Conservation (phyloP, 1,284 basidiomycete species). For the Sanghuangporus weigelae region DNA sequence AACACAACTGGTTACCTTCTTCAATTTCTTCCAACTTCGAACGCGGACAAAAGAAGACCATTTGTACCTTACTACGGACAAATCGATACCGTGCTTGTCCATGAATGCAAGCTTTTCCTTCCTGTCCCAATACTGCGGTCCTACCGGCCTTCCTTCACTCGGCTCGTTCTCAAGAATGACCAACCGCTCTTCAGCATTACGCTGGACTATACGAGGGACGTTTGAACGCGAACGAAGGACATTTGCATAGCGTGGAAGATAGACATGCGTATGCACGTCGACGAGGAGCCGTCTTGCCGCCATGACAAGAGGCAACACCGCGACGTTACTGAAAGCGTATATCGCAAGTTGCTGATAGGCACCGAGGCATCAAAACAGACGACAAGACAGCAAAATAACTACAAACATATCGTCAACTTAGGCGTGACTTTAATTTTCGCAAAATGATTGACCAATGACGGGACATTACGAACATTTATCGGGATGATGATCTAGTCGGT, state of each 20-base stretch:
- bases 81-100: constrained; percentile 69
- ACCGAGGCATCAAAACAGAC: too few species aligned
- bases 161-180: constrained; percentile 76
- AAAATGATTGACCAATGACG: background rate
- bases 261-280: constrained; percentile 81
- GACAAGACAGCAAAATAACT: too few species aligned
- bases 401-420: too few species aligned
- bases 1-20: background rate
- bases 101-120: constrained; percentile 74
- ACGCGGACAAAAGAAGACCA: background rate
- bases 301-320: constrained; percentile 12
- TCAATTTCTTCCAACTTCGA: background rate
- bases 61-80: constrained; percentile 60
- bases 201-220: constrained; percentile 62
- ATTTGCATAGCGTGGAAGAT: constrained; percentile 68
- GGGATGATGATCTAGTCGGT: background rate
- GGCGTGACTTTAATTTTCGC: background rate
- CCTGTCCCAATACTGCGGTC: constrained; percentile 75
- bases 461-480: background rate
- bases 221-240: constrained; percentile 53
- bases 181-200: constrained; percentile 56
- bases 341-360: background rate
- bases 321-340: background rate
- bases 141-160: constrained; percentile 64
- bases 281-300: constrained; percentile 43